Base-by-base conservation (phyloP, 108 stramenopile genomes). In the Cylindrotheca closterium region DNA sequence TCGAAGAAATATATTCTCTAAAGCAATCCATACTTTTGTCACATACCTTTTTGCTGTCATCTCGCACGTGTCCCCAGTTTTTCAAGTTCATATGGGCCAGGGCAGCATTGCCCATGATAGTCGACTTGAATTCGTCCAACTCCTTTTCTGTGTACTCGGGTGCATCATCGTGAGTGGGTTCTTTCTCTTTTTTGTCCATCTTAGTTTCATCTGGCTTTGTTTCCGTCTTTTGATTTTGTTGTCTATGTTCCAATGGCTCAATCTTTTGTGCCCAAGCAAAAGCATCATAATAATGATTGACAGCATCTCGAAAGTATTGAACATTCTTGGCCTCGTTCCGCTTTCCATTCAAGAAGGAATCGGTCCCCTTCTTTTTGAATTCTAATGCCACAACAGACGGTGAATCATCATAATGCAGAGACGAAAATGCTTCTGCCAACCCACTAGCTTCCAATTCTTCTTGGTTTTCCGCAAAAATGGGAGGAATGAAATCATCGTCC, bases 271-370 rank as follows among this genome's bases (percentile, higher is more conserved):
- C 88, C 90, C 90, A 95, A 12, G 75, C 83, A 25, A 83, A 77
- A 30, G 91, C 82, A 77, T 90, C 86, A 32, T 87, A 88, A 50
- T 92, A 95, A 66, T 91, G 89, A 61, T 95, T 95, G 30, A 95
- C 67, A n/a, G 93, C 93, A 67, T 89, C 87, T 1, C 93, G 89
- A 69, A 83, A 95, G 55, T 90, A 95, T 69, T 91, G 84, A 15
- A 89, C 58, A 62, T 93, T 93, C 32, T 82, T 81, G 2, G 83
- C 89, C 58, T 82, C 69, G 76, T 95, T 95, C 51, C 82, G 74
- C 60, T 87, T 88, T 8, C 93, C 93, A 58, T 85, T 62, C 26
- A 73, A 37, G 53, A 90, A 81, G 25, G 87, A 78, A 2, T 95
- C 79, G 55, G 85, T 85, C 23, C 90, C 93, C 61, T 90, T 90